Evolutionary conservation across 345 rosid genomes (phyloP).

Genomic region (Carallia pectinifolia): DNA sequence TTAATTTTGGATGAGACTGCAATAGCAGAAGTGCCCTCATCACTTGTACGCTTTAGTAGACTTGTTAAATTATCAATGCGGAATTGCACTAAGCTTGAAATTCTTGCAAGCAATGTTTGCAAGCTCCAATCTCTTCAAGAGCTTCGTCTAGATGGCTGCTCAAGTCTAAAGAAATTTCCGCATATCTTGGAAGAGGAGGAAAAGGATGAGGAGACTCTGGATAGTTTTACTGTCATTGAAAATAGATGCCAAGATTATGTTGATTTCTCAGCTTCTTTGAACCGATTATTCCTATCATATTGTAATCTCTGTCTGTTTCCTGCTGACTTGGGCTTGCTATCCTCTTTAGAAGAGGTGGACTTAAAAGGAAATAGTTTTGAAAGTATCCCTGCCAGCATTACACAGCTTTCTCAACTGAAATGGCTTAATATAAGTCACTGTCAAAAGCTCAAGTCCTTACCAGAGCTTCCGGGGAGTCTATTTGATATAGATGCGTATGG

Average conservation of each 20-base stretch:
- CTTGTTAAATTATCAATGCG: background rate
- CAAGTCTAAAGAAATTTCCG: no score
- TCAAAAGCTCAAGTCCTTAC: background rate
- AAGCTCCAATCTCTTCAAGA: background rate
- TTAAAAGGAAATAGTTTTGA: background rate
- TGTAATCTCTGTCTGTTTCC: background rate
- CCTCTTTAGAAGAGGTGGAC: background rate
- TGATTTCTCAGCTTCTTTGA: no score
- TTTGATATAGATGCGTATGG: background rate
- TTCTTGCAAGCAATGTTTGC: background rate
- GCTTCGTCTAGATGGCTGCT: background rate
- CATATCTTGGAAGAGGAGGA: background rate
- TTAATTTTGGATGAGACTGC: background rate
- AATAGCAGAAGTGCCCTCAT: background rate
- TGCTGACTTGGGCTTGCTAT: background rate
- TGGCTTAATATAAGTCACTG: background rate
- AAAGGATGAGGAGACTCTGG: no score
- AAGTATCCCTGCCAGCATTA: constrained; percentile 4
- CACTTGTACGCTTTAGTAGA: background rate
- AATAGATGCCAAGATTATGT: no score
- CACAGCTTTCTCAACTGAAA: background rate
- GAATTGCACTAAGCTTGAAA: background rate
- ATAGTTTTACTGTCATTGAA: no score
- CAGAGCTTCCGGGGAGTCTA: background rate
- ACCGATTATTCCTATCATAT: no score